Evolutionary conservation across 805 yeast genomes (phyloP).

Genomic region (Teunomyces kruisii): DNA sequence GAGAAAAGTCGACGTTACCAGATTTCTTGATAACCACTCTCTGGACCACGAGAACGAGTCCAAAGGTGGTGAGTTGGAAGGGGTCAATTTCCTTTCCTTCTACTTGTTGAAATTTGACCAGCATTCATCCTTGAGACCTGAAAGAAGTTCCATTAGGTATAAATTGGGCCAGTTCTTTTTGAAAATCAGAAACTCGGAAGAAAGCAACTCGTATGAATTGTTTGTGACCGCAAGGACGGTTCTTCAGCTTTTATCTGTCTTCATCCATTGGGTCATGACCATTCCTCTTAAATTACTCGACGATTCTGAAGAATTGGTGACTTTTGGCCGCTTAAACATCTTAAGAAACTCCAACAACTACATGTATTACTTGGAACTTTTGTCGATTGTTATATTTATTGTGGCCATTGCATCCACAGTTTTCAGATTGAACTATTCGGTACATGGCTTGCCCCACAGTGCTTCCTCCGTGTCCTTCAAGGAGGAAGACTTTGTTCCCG

Average conservation of each 20-base stretch:
- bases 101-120: constrained; percentile 17
- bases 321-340: constrained; percentile 11
- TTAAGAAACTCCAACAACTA: constrained; percentile 39
- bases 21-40: constrained; percentile 27
- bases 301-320: constrained; percentile 6
- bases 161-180: constrained; percentile 33
- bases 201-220: constrained; percentile 20
- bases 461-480: background rate
- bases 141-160: constrained; percentile 21
- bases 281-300: constrained; percentile 17
- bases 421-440: constrained; percentile 25
- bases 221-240: constrained; percentile 16
- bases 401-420: constrained; percentile 48
- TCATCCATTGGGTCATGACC: constrained; percentile 20
- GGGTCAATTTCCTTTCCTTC: constrained; percentile 25
- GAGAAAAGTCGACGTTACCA: constrained; percentile 60
- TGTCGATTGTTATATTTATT: constrained; percentile 50
- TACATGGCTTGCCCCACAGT: background rate
- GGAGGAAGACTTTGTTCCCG: constrained; percentile 7
- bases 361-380: constrained; percentile 56
- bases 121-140: constrained; percentile 14
- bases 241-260: constrained; percentile 14
- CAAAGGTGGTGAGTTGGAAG: constrained; percentile 17
- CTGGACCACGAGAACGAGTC: constrained; percentile 4
- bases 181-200: constrained; percentile 39